Base-by-base conservation (phyloP, 352 stramenopile genomes). In the Phytophthora podocarpi region DNA sequence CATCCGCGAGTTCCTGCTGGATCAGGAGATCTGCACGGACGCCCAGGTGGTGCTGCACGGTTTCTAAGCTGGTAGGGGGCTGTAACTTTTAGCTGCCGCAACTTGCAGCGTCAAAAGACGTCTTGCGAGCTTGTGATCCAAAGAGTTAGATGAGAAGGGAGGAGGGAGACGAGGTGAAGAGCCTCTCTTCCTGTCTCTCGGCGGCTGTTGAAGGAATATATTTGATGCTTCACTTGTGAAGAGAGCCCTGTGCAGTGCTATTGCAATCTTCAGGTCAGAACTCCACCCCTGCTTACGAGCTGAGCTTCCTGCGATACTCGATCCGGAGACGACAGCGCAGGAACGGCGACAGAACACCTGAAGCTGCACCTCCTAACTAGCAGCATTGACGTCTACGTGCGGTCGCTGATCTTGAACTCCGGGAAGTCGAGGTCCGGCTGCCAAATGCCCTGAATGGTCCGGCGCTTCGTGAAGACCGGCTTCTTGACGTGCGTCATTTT, bases 1-100 rank as follows among this genome's bases (percentile, higher is more conserved):
- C 85, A 98, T 99, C 35, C 97, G 98, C 72, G 89, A 98, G 64
- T 99, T 99, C 82, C 85, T 99, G 50, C 86, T 99, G 31, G 97
- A 99, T 82, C 93, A 99, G 82, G 97, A 99, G 81, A 99, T 99
- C 75, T 99, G 96, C 79, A 89, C 90, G 69, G 95, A 96, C 30
- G 87, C 94, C 49, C 90, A 97, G 64, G 89, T 99, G 74, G 95
- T 99, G 58, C 75, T 99, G 51, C 97, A 99, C 80, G 96, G 97
- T 97, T 99, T 98, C 80, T 98, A 98, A 96, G 77, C 48, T 30
- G 32, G 26, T 47, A 40, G 26, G 28, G 12, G 13, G 34, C 27
- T 61, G 20, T 40, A 39, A 23, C 13, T 28, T 49, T 58, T 47
- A 69, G 60, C 45, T 55, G 47, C 41, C 12, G 49, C 34, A 27